phyloP scores from a whole-genome alignment of 2,329 filamentous ascomycete genomes.

The Ophiostoma tasmaniense region DNA sequence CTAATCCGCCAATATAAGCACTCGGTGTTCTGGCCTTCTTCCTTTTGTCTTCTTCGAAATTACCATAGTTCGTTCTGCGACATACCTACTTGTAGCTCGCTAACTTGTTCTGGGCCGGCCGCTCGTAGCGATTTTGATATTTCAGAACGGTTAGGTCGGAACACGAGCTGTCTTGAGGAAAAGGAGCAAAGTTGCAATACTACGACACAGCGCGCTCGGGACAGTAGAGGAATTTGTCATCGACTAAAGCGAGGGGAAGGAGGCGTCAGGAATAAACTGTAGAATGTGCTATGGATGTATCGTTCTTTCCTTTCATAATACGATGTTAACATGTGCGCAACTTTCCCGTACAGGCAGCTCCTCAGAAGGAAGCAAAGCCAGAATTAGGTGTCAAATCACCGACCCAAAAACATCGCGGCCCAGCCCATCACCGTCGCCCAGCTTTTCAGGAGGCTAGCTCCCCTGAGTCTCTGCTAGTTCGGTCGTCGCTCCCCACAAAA shows the following conservation, averaged over 20 bases:
- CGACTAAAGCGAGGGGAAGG: not conserved
- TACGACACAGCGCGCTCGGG: not conserved
- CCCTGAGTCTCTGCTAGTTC: not conserved
- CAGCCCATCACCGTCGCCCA: not conserved
- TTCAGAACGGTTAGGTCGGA: not conserved
- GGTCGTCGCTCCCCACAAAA: conserved; percentile 2
- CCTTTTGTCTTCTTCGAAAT: not conserved
- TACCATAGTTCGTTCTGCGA: not conserved
- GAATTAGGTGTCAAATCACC: not conserved
- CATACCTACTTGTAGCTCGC: not conserved
- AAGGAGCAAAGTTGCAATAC: not conserved
- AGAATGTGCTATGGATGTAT: not conserved
- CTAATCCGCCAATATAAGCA: not conserved
- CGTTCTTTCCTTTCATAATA: not conserved
- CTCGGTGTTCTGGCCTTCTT: not conserved
- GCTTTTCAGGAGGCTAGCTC: not conserved
- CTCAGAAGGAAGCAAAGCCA: not conserved
- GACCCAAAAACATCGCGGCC: not conserved
- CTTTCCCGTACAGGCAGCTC: not conserved
- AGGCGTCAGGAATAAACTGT: not conserved
- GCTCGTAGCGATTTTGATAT: not conserved
- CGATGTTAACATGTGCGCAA: not conserved
- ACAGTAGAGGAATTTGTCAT: not conserved
- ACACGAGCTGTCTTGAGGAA: not conserved
- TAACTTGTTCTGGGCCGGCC: not conserved